Evolutionary conservation across 208 protist species (phyloP), one percentile per base, ranked within the genome.

Genomic region (Crithidia mellificae): DNA sequence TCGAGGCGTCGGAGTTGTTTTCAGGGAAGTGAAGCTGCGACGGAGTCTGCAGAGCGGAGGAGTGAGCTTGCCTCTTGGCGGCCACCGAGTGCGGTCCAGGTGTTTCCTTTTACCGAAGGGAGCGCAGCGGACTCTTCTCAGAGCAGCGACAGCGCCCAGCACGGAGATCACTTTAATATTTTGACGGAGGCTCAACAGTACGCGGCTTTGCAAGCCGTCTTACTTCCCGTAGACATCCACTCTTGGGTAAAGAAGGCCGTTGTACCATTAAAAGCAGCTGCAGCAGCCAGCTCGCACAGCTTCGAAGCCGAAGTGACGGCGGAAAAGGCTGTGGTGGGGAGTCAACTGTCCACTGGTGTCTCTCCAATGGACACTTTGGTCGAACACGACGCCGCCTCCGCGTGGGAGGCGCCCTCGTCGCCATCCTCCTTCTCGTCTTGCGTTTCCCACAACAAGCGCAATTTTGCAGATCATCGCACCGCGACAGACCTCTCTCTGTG

Each of bases 81-180:
- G 53, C 38, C 54, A 14, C 54, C 54, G 12, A 61, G 54, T 19
- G 54, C 54, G 8, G 36, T 29, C 20, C 54, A 47, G 36, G 11
- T 47, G 12, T 47, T 47, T 32, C 36, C 54, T 19, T n/a, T 6
- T 5, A n/a, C 54, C 3, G 24, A 6, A 11, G 29, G 5, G 19
- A 20, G 51, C 29, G 11, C 15, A 32, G 5, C 4, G 12, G 54
- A 32, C 4, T 19, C 17, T 5, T 24, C 8, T 6, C 6, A 19
- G 22, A 30, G 49, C 9, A 19, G 43, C 1, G 32, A 12, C 24
- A 22, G 29, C 29, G 50, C 27, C 36, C 27, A 6, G 19, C 50
- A 6, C 7, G 27, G 20, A 5, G 6, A 20, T 36, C 19, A n/a
- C n/a, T n/a, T n/a, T n/a, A n/a, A n/a, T n/a, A n/a, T n/a, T n/a